Percentiles rank a stretch among this genome's conserved stretches.
phyloP scores from a whole-genome alignment of 352 stramenopile genomes.

The Elongisporangium undulatum region DNA sequence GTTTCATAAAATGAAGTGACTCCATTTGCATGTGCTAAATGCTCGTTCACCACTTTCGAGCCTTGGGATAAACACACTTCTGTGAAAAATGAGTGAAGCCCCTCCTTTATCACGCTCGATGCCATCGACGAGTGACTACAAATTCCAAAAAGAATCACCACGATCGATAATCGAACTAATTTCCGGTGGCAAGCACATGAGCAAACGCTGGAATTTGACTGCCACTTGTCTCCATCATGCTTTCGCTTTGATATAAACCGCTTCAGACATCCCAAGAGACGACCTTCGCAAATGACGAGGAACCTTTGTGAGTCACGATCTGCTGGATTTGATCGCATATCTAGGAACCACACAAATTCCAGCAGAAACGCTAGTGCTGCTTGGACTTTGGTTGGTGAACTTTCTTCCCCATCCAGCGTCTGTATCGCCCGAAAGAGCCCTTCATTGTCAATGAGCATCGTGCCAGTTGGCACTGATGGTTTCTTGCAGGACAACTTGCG shows the following conservation, averaged over 20 bases:
- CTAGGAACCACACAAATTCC: background rate
- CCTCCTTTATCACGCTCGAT: slow-evolving; percentile 30
- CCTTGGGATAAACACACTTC: slow-evolving; percentile 16
- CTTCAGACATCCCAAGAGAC: slow-evolving; percentile 21
- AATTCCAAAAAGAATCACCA: slow-evolving; percentile 38
- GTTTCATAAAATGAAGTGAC: background rate
- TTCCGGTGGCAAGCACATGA: slow-evolving; percentile 16
- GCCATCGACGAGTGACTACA: slow-evolving; percentile 24
- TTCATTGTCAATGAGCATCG: background rate
- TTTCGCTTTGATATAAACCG: slow-evolving; percentile 20
- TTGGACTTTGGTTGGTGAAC: background rate
- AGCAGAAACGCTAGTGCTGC: background rate
- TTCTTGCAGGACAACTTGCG: background rate
- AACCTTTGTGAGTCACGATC: background rate
- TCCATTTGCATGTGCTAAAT: background rate
- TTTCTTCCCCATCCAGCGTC: background rate
- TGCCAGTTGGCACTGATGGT: background rate
- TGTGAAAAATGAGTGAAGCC: slow-evolving; percentile 33
- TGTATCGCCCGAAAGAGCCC: background rate
- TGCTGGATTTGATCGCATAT: background rate
- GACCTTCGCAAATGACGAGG: background rate
- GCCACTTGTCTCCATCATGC: background rate
- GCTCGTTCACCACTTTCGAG: background rate
- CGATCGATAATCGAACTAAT: slow-evolving; percentile 18
- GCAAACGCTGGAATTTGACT: slow-evolving; percentile 11